Percentiles rank a stretch among this genome's conserved stretches.
Conservation (phyloP, 202 grass and related monocot species). For the Schoenoplectus tabernaemontani region DNA sequence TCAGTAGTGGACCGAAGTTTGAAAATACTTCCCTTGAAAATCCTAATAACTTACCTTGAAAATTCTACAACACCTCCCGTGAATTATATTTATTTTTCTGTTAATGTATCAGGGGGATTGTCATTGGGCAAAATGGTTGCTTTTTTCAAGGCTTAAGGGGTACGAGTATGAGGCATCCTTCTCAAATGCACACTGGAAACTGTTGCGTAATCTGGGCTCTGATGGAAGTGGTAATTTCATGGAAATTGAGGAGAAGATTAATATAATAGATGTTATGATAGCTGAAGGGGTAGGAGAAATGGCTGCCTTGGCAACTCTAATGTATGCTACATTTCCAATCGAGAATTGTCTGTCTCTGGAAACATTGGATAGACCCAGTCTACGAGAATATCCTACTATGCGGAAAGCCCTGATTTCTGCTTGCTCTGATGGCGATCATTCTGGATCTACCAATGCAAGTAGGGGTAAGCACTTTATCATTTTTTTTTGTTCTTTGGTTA, state of each 20-base stretch:
- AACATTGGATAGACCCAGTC: constrained; percentile 69
- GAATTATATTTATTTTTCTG: background rate
- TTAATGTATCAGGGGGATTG: constrained; percentile 68
- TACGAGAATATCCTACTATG: constrained; percentile 67
- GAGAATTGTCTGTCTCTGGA: constrained; percentile 72
- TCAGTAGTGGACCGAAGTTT: background rate
- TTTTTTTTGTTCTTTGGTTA: constrained; percentile 1
- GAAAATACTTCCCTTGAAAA: background rate
- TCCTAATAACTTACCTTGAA: background rate
- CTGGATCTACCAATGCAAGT: constrained; percentile 41
- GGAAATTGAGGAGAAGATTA: constrained; percentile 73
- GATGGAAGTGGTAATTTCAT: constrained; percentile 39
- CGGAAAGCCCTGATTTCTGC: constrained; percentile 61
- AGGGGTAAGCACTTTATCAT: constrained; percentile 40
- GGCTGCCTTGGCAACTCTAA: constrained; percentile 85
- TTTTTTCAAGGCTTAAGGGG: constrained; percentile 71
- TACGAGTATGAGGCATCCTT: constrained; percentile 88
- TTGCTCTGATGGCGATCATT: constrained; percentile 63
- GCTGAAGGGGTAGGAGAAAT: constrained; percentile 76
- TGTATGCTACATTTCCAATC: constrained; percentile 80
- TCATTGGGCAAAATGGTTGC: constrained; percentile 88
- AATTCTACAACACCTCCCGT: background rate
- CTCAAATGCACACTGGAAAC: constrained; percentile 72
- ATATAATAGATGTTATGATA: constrained; percentile 68
- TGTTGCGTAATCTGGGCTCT: constrained; percentile 39